Conservation (phyloP, 2,329 filamentous ascomycete species). For the Ampelomyces quisqualis region DNA sequence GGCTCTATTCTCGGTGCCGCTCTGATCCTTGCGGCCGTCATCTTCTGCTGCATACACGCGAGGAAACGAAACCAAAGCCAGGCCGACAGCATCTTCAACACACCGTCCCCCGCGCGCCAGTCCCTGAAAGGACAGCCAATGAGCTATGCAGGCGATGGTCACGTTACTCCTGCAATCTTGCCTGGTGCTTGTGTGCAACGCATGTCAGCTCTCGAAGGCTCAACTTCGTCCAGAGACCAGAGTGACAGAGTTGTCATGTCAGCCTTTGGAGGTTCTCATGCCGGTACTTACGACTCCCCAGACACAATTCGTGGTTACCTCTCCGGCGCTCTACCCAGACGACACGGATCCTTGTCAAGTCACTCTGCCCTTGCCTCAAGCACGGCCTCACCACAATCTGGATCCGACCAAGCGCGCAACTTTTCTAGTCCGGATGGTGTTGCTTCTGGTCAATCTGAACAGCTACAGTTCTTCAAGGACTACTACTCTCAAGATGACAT, state of each 20-base stretch:
- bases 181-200: conserved; percentile 88
- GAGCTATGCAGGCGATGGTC: conserved; percentile 46
- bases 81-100: conserved; percentile 79
- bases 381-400: conserved; percentile 69
- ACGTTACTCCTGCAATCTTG: conserved; percentile 54
- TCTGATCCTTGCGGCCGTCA: conserved; percentile 66
- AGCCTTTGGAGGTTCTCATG: conserved; percentile 24
- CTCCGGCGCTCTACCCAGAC: conserved; percentile 56
- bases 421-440: conserved; percentile 83
- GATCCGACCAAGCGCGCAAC: conserved; percentile 54
- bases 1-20: conserved; percentile 72
- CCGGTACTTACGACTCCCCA: conserved; percentile 59
- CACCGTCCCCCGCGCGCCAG: conserved; percentile 67
- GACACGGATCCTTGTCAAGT: conserved; percentile 87
- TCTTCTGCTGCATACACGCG: conserved; percentile 59
- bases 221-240: conserved; percentile 55
- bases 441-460: conserved; percentile 89
- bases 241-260: conserved; percentile 37
- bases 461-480: conserved; percentile 94
- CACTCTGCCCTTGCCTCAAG: conserved; percentile 69
- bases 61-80: conserved; percentile 61
- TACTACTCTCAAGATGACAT: conserved; percentile 98
- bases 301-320: conserved; percentile 58
- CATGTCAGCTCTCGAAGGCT: conserved; percentile 89
- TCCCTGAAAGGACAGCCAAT: conserved; percentile 36